A percentile compares a stretch with the other conserved stretches of the same genome.
Evolutionary conservation across 2,329 filamentous ascomycete genomes (phyloP).

Genomic region (Xylariaceae sp.): DNA sequence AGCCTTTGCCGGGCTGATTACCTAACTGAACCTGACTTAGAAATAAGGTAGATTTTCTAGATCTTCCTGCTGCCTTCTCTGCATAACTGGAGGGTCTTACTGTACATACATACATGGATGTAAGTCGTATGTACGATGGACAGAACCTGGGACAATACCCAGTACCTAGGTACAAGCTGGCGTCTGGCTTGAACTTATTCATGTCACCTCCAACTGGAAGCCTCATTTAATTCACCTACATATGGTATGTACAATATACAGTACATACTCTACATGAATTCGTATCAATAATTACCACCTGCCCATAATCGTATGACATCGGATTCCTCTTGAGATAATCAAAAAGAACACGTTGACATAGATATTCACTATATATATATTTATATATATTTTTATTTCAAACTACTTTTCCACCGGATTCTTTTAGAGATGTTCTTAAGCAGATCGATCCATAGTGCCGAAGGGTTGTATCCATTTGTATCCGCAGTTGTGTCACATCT

Average conservation of each 20-base stretch:
- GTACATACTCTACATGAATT: not conserved
- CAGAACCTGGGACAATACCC: no score
- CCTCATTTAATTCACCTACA: no score
- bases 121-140: no score
- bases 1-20: no score
- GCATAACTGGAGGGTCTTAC: not conserved
- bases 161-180: no score
- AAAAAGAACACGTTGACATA: slow-evolving; percentile 20
- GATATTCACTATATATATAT: not conserved
- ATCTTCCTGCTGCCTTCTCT: not conserved
- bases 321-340: slow-evolving; percentile 6
- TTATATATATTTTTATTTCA: not conserved
- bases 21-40: no score
- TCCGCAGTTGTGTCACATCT: not conserved
- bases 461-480: not conserved
- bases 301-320: slow-evolving; percentile 35
- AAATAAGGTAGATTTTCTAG: not conserved
- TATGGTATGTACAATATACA: not conserved
- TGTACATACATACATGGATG: not conserved
- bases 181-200: no score
- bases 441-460: not conserved
- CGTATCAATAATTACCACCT: slow-evolving; percentile 5
- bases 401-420: not conserved
- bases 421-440: not conserved
- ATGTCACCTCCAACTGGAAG: no score